Evolutionary conservation across 495 filamentous ascomycete species (phyloP).

Genomic region (Pseudotulostoma volvatum): DNA sequence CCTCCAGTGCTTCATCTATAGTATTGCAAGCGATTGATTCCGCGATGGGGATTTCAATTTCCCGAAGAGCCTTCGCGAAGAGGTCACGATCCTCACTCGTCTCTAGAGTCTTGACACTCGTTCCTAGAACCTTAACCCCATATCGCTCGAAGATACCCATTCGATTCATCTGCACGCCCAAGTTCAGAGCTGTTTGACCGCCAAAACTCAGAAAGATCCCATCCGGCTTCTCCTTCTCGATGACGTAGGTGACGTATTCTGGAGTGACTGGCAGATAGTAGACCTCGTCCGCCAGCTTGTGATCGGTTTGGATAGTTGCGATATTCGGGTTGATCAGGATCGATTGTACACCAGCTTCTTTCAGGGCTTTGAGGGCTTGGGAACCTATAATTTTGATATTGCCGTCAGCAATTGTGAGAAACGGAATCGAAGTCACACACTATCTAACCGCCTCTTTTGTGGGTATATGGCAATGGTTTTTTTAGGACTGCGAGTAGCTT

Average conservation of each 20-base stretch:
- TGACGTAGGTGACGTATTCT: conserved; percentile 94
- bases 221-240: conserved; percentile 79
- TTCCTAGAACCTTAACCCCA: conserved; percentile 86
- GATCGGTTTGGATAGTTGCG: conserved; percentile 94
- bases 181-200: conserved; percentile 88
- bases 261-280: conserved; percentile 96
- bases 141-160: conserved; percentile 92
- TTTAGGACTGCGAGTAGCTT: too few relatives aligned
- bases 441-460: too few relatives aligned
- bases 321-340: conserved; percentile 98
- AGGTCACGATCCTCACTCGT: conserved; percentile 91
- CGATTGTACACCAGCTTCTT: conserved; percentile 87
- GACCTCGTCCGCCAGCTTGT: conserved; percentile 92
- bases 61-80: conserved; percentile 76
- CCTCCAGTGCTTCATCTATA: conserved; percentile 77
- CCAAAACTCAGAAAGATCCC: conserved; percentile 94
- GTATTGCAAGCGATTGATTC: conserved; percentile 84
- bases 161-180: conserved; percentile 93
- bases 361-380: conserved; percentile 91
- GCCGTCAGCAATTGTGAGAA: too few relatives aligned
- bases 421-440: too few relatives aligned
- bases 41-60: conserved; percentile 94
- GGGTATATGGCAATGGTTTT: too few relatives aligned
- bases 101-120: conserved; percentile 83
- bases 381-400: too few relatives aligned